These are phyloP conservation scores for Aspergillus neotritici DNA, from an alignment of 2,329 filamentous ascomycete species.

Conservation along the genomic window DNA sequence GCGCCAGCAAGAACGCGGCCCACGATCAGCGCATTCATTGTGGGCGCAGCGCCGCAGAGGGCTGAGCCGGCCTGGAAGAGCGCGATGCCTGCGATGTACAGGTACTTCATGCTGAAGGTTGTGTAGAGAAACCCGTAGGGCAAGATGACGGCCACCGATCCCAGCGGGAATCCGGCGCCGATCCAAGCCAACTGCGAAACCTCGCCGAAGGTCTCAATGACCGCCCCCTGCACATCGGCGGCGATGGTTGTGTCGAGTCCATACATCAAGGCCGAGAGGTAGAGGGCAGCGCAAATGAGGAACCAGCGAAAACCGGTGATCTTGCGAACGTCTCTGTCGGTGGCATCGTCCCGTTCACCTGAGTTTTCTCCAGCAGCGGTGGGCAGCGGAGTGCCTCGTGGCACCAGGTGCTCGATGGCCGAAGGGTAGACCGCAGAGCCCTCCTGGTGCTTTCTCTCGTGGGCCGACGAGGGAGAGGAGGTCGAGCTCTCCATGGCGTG, in stretches of 20 bases:
- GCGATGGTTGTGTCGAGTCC: constrained; percentile 45
- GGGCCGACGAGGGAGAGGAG: too few species aligned
- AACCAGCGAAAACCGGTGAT: constrained; percentile 13
- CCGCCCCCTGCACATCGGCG: constrained; percentile 43
- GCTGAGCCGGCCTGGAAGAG: constrained; percentile 28
- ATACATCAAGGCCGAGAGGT: constrained; percentile 35
- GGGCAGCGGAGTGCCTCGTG: too few species aligned
- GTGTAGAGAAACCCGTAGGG: constrained; percentile 30
- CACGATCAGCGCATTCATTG: constrained; percentile 44
- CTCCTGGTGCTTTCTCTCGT: too few species aligned
- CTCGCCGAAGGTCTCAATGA: constrained; percentile 36
- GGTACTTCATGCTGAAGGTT: constrained; percentile 42
- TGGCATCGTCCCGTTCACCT: too few species aligned
- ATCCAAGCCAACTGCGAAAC: constrained; percentile 42
- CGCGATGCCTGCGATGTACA: constrained; percentile 21
- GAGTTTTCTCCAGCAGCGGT: too few species aligned
- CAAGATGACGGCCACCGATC: constrained; percentile 36
- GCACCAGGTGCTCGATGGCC: too few species aligned
- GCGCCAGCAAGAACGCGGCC: constrained; percentile 29
- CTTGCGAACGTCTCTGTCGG: background rate
- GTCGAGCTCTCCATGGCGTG: too few species aligned
- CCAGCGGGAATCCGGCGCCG: constrained; percentile 39
- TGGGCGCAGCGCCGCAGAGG: constrained; percentile 40
- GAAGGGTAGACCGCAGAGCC: too few species aligned
- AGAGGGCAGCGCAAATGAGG: constrained; percentile 20